Conservation (phyloP, 2,329 filamentous ascomycete genomes). For the Blastomyces emzantsi region DNA sequence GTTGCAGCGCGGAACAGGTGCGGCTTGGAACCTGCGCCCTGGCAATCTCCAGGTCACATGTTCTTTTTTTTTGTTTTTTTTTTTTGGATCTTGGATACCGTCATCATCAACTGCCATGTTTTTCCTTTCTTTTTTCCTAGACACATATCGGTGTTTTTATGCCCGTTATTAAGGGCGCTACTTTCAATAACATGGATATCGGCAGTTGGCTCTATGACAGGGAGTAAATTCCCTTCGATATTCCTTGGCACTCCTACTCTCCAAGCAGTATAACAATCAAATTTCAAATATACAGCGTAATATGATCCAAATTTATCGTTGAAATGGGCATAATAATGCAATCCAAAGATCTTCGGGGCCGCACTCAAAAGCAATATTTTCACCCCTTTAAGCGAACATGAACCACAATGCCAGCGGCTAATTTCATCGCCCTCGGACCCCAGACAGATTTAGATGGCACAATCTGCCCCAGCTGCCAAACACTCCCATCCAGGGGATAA, state of each 20-base stretch:
- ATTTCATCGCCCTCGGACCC: constrained; percentile 26
- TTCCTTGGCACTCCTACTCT: background rate
- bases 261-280: background rate
- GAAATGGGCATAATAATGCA: background rate
- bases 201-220: background rate
- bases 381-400: constrained; percentile 18
- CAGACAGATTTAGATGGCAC: constrained; percentile 37
- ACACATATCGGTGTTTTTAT: background rate
- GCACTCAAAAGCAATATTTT: background rate
- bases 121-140: background rate
- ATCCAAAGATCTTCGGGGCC: background rate
- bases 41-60: background rate
- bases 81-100: background rate
- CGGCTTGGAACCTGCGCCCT: background rate
- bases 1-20: background rate
- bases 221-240: background rate
- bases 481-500: constrained; percentile 18
- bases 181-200: background rate
- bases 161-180: background rate
- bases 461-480: constrained; percentile 28
- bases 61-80: no score
- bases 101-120: background rate
- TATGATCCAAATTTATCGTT: background rate
- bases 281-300: background rate
- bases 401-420: constrained; percentile 32